Base-by-base conservation (phyloP, 2,329 filamentous ascomycete genomes). In the Blastomyces parvus region DNA sequence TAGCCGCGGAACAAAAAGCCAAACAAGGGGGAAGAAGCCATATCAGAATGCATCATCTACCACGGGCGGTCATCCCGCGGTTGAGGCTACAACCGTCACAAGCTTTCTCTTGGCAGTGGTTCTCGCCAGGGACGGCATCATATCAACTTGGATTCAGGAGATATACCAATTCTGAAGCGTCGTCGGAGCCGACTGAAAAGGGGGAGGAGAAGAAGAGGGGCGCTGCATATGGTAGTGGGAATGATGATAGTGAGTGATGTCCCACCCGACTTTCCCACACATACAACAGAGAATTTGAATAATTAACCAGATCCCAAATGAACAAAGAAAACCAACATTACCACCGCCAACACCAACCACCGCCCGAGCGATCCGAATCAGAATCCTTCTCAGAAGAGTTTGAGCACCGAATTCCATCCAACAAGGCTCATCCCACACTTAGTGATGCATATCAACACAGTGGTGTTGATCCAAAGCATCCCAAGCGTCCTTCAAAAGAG, bases 401-500 rank as follows among this genome's bases (percentile, higher is more conserved):
- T 56, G 66, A 67, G 44, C 25, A 58, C 25, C 66, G 60, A 1
- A 66, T 66, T 36, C 65, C 65, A 17, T 66, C 64, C 27, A 68
- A 68, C 64, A 63, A 66, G 44, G 64, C 66, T 44, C 66, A 60
- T 19, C 63, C 65, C 11, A 61, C 65, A 7, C 65, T 66, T 38
- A 62, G 62, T 46, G 66, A 67, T 14, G 63, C 62, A 64, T 67
- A 65, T 46, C 66, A 66, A 59, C 66, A 66, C 55, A 65, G 64
- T 38, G 66, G 66, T 48, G 33, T 33, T 1, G 66, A 67, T 55
- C 44, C 48, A 25, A 62, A 66, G 22, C 66, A 67, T 33, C 66
- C 66, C 5, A 64, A 64, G 22, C 60, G 62, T 30, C 64, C 61
- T 50, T 30, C 60, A 14, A 65, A 63, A 30, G 60, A 65, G 25